Evolutionary conservation across 345 rosid species (phyloP).

Genomic region (Eucalyptus victrix): DNA sequence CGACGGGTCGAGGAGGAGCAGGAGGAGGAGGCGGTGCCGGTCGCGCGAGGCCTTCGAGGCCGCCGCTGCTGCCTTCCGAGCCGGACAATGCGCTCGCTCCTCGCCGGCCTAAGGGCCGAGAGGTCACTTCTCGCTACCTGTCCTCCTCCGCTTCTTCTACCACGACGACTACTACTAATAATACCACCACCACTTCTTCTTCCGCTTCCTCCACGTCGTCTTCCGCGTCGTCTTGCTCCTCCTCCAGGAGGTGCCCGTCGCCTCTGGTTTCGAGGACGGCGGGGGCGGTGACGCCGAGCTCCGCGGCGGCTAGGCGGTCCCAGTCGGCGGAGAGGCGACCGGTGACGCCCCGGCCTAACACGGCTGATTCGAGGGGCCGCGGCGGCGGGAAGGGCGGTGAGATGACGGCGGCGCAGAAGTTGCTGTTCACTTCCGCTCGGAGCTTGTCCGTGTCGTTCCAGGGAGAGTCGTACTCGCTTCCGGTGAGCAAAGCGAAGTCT

Average conservation of each 20-base stretch:
- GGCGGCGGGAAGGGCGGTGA: conserved; percentile 6
- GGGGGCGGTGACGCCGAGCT: conserved; percentile 4
- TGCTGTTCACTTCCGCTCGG: conserved; percentile 63
- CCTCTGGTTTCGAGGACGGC: conserved; percentile 38
- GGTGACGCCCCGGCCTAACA: conserved; percentile 30
- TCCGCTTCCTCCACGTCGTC: conserved; percentile 18
- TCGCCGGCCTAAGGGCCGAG: conserved; percentile 58
- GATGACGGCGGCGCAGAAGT: conserved; percentile 43
- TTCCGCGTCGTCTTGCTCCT: conserved; percentile 10
- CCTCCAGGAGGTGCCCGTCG: conserved; percentile 45
- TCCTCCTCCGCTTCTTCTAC: conserved; percentile 17
- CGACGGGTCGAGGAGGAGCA: not conserved
- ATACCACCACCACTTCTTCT: not conserved
- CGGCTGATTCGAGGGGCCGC: conserved; percentile 18
- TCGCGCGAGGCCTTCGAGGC: conserved; percentile 22
- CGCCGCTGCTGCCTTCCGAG: conserved; percentile 58
- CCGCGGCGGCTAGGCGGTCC: conserved; percentile 35
- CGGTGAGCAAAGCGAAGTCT: conserved; percentile 59
- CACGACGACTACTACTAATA: not conserved
- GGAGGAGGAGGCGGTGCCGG: not conserved
- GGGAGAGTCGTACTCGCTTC: conserved; percentile 65
- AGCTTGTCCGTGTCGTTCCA: conserved; percentile 78
- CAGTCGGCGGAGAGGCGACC: conserved; percentile 67
- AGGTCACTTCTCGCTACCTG: conserved; percentile 74
- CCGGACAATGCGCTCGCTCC: conserved; percentile 47